Base-by-base conservation (phyloP, 164 flowering plant genomes). In the Echeveria elegans region DNA sequence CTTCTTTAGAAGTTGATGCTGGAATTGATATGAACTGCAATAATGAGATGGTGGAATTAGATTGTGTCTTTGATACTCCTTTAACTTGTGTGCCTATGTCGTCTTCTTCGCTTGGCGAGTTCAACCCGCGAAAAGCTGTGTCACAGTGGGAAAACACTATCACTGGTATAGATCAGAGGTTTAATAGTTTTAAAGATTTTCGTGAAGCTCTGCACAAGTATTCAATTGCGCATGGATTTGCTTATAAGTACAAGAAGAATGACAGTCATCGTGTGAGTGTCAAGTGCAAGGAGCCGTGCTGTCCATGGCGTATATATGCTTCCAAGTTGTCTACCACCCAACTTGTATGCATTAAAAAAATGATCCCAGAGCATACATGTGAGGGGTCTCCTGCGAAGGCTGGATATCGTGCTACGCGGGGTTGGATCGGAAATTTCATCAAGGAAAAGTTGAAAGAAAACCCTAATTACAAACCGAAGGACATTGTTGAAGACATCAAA, bases 381-480 rank as follows among this genome's bases (percentile, higher is more conserved):
- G 66, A 32, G 14, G 66, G 32, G 9, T 68, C 66, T 58, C 7
- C 70, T 0, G 47, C 18, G 23, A 28, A 23, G 10, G 21, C 12
- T 24, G 63, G 64, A 66, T 59, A 59, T 48, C 67, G 52, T 7
- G 74, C 68, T 9, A 60, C 74, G 18, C 38, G 37, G 32, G 63
- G 68, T 36, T 66, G 64, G 50, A 66, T 83, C 26, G 84, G 80
- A 75, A n/a, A n/a, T n/a, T n/a, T n/a, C n/a, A n/a, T n/a, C n/a
- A n/a, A n/a, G n/a, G n/a, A n/a, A n/a, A n/a, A n/a, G n/a, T n/a
- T n/a, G n/a, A n/a, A n/a, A n/a, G n/a, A n/a, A n/a, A n/a, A n/a
- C n/a, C n/a, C n/a, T n/a, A n/a, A n/a, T n/a, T n/a, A n/a, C n/a
- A n/a, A n/a, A n/a, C n/a, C n/a, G n/a, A n/a, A n/a, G n/a, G n/a